These are phyloP conservation scores for Globisporangium spinosum DNA, from an alignment of 352 stramenopile species.

Conservation along the genomic window DNA sequence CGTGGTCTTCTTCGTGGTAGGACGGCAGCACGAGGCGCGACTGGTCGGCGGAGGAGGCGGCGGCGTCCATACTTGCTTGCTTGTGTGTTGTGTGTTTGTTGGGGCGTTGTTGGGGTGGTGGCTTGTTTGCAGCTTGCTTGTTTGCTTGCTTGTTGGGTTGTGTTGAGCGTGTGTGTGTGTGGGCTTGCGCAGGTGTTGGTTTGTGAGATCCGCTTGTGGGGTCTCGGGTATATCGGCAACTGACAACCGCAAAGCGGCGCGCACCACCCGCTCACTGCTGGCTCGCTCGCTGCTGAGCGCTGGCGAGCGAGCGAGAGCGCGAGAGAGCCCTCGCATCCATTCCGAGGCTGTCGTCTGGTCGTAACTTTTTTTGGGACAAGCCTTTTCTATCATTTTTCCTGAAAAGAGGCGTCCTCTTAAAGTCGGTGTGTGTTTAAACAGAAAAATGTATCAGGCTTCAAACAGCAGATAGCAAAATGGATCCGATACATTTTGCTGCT, in stretches of 20 bases:
- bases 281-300: neutral
- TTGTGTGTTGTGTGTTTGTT: neutral
- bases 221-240: constrained; percentile 26
- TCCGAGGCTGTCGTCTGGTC: constrained; percentile 1
- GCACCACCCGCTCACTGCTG: constrained; percentile 8
- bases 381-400: constrained; percentile 1
- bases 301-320: neutral
- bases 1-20: constrained; percentile 32
- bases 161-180: neutral
- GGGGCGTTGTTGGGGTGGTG: neutral
- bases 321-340: neutral
- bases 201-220: constrained; percentile 6
- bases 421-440: neutral
- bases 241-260: constrained; percentile 13
- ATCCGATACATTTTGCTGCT: neutral
- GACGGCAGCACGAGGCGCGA: constrained; percentile 19
- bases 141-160: neutral
- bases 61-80: constrained; percentile 31
- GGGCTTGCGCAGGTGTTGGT: neutral
- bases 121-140: neutral
- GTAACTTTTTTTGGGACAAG: neutral
- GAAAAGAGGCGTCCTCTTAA: neutral
- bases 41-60: constrained; percentile 21
- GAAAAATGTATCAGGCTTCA: neutral
- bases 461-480: neutral